A percentile compares a stretch with the other conserved stretches of the same genome.
These are phyloP conservation scores for Aspergillus alliaceus DNA, from an alignment of 2,329 filamentous ascomycete species.

Conservation along the genomic window DNA sequence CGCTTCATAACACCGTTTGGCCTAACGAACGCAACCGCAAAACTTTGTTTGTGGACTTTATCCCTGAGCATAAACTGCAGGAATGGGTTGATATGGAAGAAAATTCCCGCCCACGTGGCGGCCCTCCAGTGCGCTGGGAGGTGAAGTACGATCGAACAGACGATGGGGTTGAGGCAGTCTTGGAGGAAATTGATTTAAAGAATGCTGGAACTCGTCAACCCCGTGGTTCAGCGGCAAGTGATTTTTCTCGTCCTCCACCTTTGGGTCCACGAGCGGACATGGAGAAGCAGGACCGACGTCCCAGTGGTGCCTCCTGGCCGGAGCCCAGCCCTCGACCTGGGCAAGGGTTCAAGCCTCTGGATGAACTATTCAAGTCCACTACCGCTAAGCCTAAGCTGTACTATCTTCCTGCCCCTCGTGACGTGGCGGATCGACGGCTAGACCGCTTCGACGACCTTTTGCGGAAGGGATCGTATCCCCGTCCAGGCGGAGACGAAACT, in stretches of 20 bases:
- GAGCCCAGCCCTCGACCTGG: conserved; percentile 25
- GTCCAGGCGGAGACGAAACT: conserved; percentile 53
- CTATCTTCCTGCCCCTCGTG: conserved; percentile 64
- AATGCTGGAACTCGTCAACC: conserved; percentile 17
- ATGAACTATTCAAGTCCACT: conserved; percentile 62
- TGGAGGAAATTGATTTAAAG: conserved; percentile 51
- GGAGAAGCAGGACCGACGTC: conserved; percentile 25
- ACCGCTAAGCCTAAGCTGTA: conserved; percentile 64
- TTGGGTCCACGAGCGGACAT: conserved; percentile 26
- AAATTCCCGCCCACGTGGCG: conserved; percentile 44
- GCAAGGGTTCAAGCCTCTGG: conserved; percentile 56
- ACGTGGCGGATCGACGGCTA: conserved; percentile 65
- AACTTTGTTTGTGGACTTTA: conserved; percentile 82
- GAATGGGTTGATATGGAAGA: conserved; percentile 75
- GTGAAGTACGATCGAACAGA: conserved; percentile 65
- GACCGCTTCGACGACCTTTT: conserved; percentile 54
- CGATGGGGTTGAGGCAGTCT: conserved; percentile 57
- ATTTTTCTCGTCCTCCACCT: conserved; percentile 23
- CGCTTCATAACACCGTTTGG: conserved; percentile 78
- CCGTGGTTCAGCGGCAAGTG: conserved; percentile 12
- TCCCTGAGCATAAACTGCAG: conserved; percentile 71
- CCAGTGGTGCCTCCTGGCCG: conserved; percentile 21
- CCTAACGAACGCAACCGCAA: conserved; percentile 84
- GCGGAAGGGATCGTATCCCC: conserved; percentile 37
- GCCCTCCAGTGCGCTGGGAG: conserved; percentile 63